A percentile compares a stretch with the other conserved stretches of the same genome.
phyloP scores from a whole-genome alignment of 495 filamentous ascomycete genomes.

The Trichoderma orchidacearum region DNA sequence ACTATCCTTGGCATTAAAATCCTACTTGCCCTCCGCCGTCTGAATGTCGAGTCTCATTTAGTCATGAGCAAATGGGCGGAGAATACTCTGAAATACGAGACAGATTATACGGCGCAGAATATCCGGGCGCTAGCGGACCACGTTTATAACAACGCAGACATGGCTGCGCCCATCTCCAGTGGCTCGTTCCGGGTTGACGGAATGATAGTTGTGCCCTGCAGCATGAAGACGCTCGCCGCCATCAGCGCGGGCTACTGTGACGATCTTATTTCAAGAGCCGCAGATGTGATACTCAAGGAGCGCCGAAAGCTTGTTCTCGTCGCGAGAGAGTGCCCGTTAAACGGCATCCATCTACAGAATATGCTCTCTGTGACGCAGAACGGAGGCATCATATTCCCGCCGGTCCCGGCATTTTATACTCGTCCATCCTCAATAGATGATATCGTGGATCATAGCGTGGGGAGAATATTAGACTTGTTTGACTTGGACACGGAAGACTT shows the following conservation, averaged over 20 bases:
- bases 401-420: slow-evolving; percentile 30
- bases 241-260: slow-evolving; percentile 21
- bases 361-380: slow-evolving; percentile 24
- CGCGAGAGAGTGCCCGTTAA: slow-evolving; percentile 29
- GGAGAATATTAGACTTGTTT: slow-evolving; percentile 31
- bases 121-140: slow-evolving; percentile 23
- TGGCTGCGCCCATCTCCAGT: slow-evolving; percentile 20
- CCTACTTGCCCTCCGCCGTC: slow-evolving; percentile 19
- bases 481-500: slow-evolving; percentile 28
- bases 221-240: slow-evolving; percentile 26
- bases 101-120: slow-evolving; percentile 15
- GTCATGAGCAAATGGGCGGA: slow-evolving; percentile 30
- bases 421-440: slow-evolving; percentile 20
- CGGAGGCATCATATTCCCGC: slow-evolving; percentile 29
- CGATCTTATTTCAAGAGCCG: slow-evolving; percentile 31
- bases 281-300: slow-evolving; percentile 35
- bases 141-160: slow-evolving; percentile 23
- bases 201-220: slow-evolving; percentile 28
- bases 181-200: slow-evolving; percentile 24
- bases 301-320: slow-evolving; percentile 25
- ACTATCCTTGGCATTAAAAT: slow-evolving; percentile 22
- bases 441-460: slow-evolving; percentile 28
- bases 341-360: slow-evolving; percentile 31
- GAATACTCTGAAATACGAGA: slow-evolving; percentile 28
- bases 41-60: slow-evolving; percentile 29